Percentiles rank a stretch among this genome's conserved stretches.
phyloP scores from a whole-genome alignment of 2,329 filamentous ascomycete genomes.

The Paecilomyces niveus region DNA sequence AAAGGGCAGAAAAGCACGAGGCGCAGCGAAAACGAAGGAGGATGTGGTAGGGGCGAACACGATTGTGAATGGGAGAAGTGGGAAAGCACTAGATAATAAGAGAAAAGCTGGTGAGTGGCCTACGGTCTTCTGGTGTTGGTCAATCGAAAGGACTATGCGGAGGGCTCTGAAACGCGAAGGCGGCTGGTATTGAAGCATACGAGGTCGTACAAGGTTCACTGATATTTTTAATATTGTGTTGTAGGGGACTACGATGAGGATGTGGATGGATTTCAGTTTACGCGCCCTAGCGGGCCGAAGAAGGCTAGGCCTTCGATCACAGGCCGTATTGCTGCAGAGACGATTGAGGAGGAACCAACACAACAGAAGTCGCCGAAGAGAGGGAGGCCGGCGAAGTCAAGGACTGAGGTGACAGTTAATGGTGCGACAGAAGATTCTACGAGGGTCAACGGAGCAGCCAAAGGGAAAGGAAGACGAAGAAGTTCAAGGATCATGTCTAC shows the following conservation, averaged over 20 bases:
- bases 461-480: conserved; percentile 19
- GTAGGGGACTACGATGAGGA: conserved; percentile 59
- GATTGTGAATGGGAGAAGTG: conserved; percentile 16
- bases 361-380: conserved; percentile 26
- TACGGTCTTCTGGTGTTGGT: conserved; percentile 5
- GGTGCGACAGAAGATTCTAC: conserved; percentile 11
- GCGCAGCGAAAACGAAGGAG: conserved; percentile 28
- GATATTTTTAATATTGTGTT: conserved; percentile 1
- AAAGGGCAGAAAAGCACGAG: conserved; percentile 23
- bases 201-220: not conserved
- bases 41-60: conserved; percentile 10
- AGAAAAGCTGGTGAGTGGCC: conserved; percentile 36
- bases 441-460: conserved; percentile 5
- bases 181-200: not conserved
- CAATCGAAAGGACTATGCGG: not conserved
- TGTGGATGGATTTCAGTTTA: conserved; percentile 71
- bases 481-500: conserved; percentile 12
- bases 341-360: conserved; percentile 30
- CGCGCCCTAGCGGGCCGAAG: conserved; percentile 58
- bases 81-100: conserved; percentile 24
- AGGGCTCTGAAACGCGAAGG: not conserved
- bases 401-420: conserved; percentile 22
- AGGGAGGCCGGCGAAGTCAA: conserved; percentile 40
- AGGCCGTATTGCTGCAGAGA: conserved; percentile 24
- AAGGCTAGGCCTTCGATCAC: conserved; percentile 50